Base-by-base conservation (phyloP, 768 basidiomycete genomes). In the Vararia minispora region DNA sequence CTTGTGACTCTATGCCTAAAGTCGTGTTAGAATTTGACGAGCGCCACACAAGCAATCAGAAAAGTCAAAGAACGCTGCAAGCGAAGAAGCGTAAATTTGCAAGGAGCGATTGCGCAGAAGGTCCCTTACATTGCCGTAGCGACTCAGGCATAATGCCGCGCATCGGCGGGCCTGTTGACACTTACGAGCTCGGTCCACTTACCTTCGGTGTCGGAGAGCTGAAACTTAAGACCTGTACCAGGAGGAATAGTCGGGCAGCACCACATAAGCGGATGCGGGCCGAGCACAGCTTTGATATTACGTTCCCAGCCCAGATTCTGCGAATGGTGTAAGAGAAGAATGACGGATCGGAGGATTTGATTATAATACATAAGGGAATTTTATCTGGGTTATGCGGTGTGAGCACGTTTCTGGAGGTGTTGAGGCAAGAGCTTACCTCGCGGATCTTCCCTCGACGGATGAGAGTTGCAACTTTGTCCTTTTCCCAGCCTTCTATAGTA, bases 401-500 rank as follows among this genome's bases (percentile, higher is more conserved):
- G n/a, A 35, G 4, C 22, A 2, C 9, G 33, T 28, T 33, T 2
- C 22, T 14, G 28, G 18, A 23, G n/a, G 18, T n/a, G 28, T 20
- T 21, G 17, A 26, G 14, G 26, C 29, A 6, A 41, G 16, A 16
- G 32, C 50, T 13, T 25, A 84, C 84, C 61, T 90, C 83, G 35
- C 69, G 74, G 41, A 97, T 81, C 57, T 84, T 87, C 5, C 92
- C 94, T 41, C 81, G 66, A 14, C 83, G 74, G 35, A 87, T 76
- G 49, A 99, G 69, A 1, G 76, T 83, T 4, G 90, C 82, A 1
- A 77, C 89, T 58, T 84, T 92, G 53, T 98, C 91, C 60, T 98
- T 98, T 58, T 99, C 95, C 87, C 88, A 94, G 0, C 84, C 78
- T 61, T 99, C 95, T 35, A 99, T 97, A 1, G 95, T 98, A 1